phyloP scores from a whole-genome alignment of 2,329 filamentous ascomycete species.

The Penicillium sp. region DNA sequence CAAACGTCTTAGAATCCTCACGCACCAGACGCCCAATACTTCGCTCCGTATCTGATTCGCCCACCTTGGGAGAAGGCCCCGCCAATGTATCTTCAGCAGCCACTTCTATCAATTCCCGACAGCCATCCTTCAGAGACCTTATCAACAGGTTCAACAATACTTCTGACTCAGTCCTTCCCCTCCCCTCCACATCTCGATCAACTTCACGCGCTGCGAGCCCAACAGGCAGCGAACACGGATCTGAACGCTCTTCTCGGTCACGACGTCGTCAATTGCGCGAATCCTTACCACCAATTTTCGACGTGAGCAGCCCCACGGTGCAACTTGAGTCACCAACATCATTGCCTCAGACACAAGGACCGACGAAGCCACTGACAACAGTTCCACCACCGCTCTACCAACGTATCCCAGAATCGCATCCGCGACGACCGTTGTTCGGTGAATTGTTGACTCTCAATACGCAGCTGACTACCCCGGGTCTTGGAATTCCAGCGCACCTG shows the following conservation, averaged over 20 bases:
- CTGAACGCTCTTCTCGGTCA: slow-evolving; percentile 30
- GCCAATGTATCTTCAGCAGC: slow-evolving; percentile 14
- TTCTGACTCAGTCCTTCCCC: slow-evolving; percentile 45
- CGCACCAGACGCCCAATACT: slow-evolving; percentile 24
- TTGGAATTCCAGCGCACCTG: slow-evolving; percentile 59
- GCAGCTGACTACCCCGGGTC: slow-evolving; percentile 51
- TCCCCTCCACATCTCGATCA: slow-evolving; percentile 38
- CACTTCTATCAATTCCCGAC: slow-evolving; percentile 37
- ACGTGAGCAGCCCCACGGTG: slow-evolving; percentile 13
- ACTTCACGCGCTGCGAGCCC: slow-evolving; percentile 39
- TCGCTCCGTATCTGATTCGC: slow-evolving; percentile 36
- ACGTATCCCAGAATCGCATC: slow-evolving; percentile 31
- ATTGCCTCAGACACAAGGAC: slow-evolving; percentile 2
- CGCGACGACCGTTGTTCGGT: slow-evolving; percentile 68
- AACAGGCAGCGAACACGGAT: slow-evolving; percentile 25
- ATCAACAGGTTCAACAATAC: slow-evolving; percentile 76
- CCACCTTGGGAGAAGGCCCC: slow-evolving; percentile 18
- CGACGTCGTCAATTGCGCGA: slow-evolving; percentile 24
- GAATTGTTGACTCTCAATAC: slow-evolving; percentile 66
- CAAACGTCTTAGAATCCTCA: slow-evolving; percentile 25
- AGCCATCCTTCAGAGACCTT: slow-evolving; percentile 77
- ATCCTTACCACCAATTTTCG: slow-evolving; percentile 10
- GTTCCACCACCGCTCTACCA: slow-evolving; percentile 22
- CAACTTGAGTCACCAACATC: slow-evolving; percentile 13
- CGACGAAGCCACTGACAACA: neutral